Evolutionary conservation across 164 flowering plant species (phyloP).

Genomic region (Umbilicus rupestris): DNA sequence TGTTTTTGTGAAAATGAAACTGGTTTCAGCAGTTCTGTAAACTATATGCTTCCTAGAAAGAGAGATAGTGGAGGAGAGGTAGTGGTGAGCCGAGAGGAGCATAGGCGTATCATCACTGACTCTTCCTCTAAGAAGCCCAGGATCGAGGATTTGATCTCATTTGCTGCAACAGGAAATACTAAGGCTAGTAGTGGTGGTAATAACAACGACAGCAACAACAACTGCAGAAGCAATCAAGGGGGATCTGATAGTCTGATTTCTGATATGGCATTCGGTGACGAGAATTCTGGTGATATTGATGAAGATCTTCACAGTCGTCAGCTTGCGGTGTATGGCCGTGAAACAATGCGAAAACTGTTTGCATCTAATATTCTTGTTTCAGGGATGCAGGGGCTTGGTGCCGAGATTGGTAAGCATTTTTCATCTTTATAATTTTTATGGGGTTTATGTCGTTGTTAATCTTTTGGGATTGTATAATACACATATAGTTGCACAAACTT

Average conservation of each 20-base stretch:
- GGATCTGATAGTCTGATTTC: not conserved
- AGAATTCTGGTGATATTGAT: slow-evolving; percentile 15
- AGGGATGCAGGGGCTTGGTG: slow-evolving; percentile 26
- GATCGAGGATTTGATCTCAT: slow-evolving; percentile 21
- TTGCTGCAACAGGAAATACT: slow-evolving; percentile 6
- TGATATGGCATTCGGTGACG: slow-evolving; percentile 14
- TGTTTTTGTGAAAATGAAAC: slow-evolving; percentile 20
- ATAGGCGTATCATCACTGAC: slow-evolving; percentile 11
- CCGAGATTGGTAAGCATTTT: slow-evolving; percentile 18
- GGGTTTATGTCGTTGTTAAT: not conserved
- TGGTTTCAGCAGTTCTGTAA: slow-evolving; percentile 37
- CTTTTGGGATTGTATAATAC: not conserved
- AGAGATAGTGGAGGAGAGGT: slow-evolving; percentile 30
- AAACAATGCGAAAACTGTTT: slow-evolving; percentile 23
- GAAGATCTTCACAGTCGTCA: slow-evolving; percentile 29
- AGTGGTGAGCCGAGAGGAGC: slow-evolving; percentile 16
- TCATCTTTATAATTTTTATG: not conserved
- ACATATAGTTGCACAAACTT: not conserved
- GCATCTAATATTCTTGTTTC: slow-evolving; percentile 21
- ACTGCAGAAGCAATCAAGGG: not conserved
- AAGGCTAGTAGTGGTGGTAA: not conserved
- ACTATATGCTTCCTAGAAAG: slow-evolving; percentile 59
- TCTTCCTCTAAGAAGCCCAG: slow-evolving; percentile 29
- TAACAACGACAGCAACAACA: not conserved
- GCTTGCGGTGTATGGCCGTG: slow-evolving; percentile 26